Percentiles rank a stretch among this genome's conserved stretches.
Evolutionary conservation across 768 basidiomycete species (phyloP).

Genomic region (Pleurotus platypus): DNA sequence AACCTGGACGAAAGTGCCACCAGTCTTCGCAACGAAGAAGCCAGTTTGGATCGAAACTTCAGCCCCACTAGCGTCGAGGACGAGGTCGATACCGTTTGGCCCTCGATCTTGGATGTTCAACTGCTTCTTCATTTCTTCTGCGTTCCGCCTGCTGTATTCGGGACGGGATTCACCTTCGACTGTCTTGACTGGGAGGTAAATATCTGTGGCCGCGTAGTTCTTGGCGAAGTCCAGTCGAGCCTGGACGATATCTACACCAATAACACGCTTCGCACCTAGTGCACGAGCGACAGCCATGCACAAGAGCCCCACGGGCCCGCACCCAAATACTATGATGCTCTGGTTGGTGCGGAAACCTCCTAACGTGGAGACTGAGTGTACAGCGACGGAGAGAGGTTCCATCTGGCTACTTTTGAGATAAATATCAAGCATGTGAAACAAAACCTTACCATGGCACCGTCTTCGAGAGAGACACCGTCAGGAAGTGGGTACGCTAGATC

Average conservation of each 20-base stretch:
- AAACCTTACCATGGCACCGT: constrained; percentile 81
- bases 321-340: constrained; percentile 83
- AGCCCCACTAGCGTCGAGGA: constrained; percentile 90
- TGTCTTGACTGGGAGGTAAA: constrained; percentile 59
- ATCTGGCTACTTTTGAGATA: constrained; percentile 46
- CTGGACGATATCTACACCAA: constrained; percentile 79
- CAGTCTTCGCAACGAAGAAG: constrained; percentile 67
- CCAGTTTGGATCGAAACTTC: constrained; percentile 91
- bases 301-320: constrained; percentile 82
- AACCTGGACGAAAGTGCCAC: constrained; percentile 74
- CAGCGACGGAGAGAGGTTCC: constrained; percentile 90
- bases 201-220: constrained; percentile 77
- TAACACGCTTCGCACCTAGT: constrained; percentile 77
- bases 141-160: constrained; percentile 72
- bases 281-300: constrained; percentile 97
- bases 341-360: constrained; percentile 71
- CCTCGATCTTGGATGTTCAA: constrained; percentile 75
- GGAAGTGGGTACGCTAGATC: constrained; percentile 85
- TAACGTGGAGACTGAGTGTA: constrained; percentile 82
- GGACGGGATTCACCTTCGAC: constrained; percentile 62
- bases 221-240: constrained; percentile 85
- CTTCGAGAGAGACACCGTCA: constrained; percentile 81
- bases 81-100: constrained; percentile 69
- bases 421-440: not conserved
- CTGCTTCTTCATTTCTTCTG: constrained; percentile 56